These are phyloP conservation scores for Fusarium irregulare DNA, from an alignment of 2,329 filamentous ascomycete genomes.

Conservation along the genomic window DNA sequence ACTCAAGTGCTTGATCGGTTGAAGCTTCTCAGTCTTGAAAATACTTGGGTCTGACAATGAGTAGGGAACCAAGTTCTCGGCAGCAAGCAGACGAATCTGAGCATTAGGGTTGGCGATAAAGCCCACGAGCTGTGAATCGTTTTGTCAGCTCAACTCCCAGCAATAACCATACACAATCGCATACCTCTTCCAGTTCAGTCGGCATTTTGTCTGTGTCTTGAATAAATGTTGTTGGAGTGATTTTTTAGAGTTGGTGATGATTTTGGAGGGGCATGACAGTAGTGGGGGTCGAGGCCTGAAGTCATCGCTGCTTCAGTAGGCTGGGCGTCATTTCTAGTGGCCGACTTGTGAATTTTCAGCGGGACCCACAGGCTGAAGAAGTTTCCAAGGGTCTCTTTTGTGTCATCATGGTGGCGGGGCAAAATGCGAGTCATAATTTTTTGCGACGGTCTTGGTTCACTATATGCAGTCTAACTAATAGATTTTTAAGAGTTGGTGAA, in stretches of 20 bases:
- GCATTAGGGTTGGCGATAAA: constrained; percentile 94
- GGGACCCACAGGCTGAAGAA: constrained; percentile 43
- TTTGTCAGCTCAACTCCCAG: constrained; percentile 10
- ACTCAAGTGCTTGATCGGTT: constrained; percentile 88
- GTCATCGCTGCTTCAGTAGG: constrained; percentile 46
- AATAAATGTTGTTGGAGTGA: constrained; percentile 15
- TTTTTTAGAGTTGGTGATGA: constrained; percentile 40
- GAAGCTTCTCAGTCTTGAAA: constrained; percentile 84
- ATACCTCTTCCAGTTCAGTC: constrained; percentile 80
- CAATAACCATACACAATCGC: not conserved
- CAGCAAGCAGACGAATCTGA: constrained; percentile 86
- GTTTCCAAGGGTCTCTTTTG: constrained; percentile 38
- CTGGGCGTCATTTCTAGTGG: constrained; percentile 35
- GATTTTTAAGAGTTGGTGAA: not conserved
- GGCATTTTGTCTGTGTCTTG: constrained; percentile 65
- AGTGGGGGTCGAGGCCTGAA: constrained; percentile 46
- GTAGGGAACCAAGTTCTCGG: constrained; percentile 88
- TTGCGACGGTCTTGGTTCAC: not conserved
- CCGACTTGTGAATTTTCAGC: constrained; percentile 40
- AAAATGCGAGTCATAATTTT: constrained; percentile 20
- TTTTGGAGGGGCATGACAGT: constrained; percentile 46
- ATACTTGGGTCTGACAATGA: constrained; percentile 77
- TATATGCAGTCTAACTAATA: too few relatives aligned
- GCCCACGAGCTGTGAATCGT: constrained; percentile 77
- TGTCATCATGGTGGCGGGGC: constrained; percentile 43